A percentile compares a stretch with the other conserved stretches of the same genome.
Evolutionary conservation across 2,329 filamentous ascomycete species (phyloP).

Genomic region (Ceratocystis albifundus): DNA sequence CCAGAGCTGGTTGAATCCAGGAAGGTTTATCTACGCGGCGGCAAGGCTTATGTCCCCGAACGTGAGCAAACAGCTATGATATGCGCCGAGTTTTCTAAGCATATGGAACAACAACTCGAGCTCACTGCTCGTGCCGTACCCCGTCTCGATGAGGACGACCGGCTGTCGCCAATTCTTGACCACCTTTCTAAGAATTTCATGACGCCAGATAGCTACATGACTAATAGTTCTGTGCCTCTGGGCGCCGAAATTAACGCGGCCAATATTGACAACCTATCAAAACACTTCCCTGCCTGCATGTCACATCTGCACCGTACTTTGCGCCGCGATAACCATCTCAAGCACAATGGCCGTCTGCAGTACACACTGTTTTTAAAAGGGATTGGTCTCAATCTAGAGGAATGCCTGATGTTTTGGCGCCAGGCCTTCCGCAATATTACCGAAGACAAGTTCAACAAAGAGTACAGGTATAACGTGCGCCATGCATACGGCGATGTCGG

Average conservation of each 20-base stretch:
- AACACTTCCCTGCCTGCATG: conserved; percentile 90
- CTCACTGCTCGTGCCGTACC: conserved; percentile 84
- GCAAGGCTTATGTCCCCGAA: conserved; percentile 83
- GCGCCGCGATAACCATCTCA: conserved; percentile 78
- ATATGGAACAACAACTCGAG: conserved; percentile 74
- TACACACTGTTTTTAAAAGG: conserved; percentile 96
- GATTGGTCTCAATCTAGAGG: conserved; percentile 82
- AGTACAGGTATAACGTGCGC: conserved; percentile 95
- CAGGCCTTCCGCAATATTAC: conserved; percentile 72
- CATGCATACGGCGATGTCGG: conserved; percentile 92
- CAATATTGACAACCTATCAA: conserved; percentile 66
- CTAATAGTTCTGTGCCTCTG: conserved; percentile 46
- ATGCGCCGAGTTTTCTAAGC: conserved; percentile 68
- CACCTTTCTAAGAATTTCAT: conserved; percentile 94
- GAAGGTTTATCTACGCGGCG: conserved; percentile 61
- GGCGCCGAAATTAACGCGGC: conserved; percentile 64
- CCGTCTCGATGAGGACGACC: conserved; percentile 89
- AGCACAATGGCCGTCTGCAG: conserved; percentile 85
- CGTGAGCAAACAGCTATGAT: conserved; percentile 83
- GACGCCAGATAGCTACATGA: conserved; percentile 76
- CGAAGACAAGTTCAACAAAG: conserved; percentile 93
- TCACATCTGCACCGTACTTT: conserved; percentile 76
- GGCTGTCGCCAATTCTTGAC: conserved; percentile 55
- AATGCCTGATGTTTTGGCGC: conserved; percentile 87
- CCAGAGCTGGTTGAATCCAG: conserved; percentile 77